Evolutionary conservation across 805 yeast species (phyloP), one percentile per base, ranked within the genome.

Genomic region (Zygosaccharomyces bisporus): DNA sequence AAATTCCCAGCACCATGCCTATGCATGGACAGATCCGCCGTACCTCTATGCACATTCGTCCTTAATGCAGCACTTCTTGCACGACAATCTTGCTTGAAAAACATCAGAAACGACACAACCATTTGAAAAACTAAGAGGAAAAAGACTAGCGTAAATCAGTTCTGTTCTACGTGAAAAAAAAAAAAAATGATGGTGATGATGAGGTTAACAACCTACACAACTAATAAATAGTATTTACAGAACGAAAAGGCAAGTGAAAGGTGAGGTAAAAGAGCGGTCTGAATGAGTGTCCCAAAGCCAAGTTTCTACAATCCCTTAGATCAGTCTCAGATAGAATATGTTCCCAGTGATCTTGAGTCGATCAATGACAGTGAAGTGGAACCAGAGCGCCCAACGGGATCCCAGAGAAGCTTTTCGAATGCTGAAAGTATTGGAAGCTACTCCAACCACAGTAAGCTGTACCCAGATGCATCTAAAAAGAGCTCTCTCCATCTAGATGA

Each of bases 241-340:
- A 27, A 27, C 8, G 16, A 27, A 27, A 27, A 10, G 3, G 4
- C 14, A 12, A n/a, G 16, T n/a, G 10, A 12, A 7, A 5, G 20
- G 20, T 10, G 20, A 19, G n/a, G 16, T 34, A 20, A 34, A 19
- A n/a, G n/a, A n/a, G n/a, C n/a, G n/a, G 13, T 17, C 12, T 16
- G 17, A 23, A 32, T 31, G 32, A 32, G 27, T 25, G 18, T 32
- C 17, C n/a, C 37, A 13, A 43, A 31, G 27, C 17, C 29, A 4
- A 36, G 32, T 14, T 44, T 45, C 24, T 54, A 50, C 44, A 52
- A 36, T 32, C 56, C 58, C 6, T 42, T 52, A 20, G 56, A 54
- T 31, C 50, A 52, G 12, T 52, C 58, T 12, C 58, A 54, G 42
- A 44, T 54, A 30, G 55, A 52, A 18, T 54, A 49, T 40, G 46